Evolutionary conservation across 352 stramenopile species (phyloP), one percentile per base, ranked within the genome.

Genomic region (Phytopythium boreale): DNA sequence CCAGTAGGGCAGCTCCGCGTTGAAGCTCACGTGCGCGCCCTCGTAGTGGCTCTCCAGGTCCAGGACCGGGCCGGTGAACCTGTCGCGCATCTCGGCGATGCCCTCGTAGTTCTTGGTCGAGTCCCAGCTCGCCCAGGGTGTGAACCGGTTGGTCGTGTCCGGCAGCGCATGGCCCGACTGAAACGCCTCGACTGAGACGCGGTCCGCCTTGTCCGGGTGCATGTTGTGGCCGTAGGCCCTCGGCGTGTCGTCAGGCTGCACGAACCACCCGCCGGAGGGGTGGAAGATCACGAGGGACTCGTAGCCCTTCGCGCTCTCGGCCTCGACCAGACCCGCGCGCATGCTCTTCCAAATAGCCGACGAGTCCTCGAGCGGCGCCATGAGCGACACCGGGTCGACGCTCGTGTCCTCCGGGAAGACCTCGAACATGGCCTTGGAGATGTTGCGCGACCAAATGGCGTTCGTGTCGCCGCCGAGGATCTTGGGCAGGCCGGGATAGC

Each of bases 71-170:
- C 62, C 67, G 0, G 62, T 72, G 58, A 72, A 69, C 10, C 39
- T 37, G 19, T 72, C 62, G 7, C 67, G 62, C 62, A 69, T 72
- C 24, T 51, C 46, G n/a, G 57, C 62, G 19, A 72, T 69, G 17
- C 24, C 19, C 46, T 72, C 67, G 52, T 72, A 72, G 67, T 69
- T 72, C 53, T 72, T 69, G n/a, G 61, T 68, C n/a, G 67, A 72
- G 39, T 72, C 67, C 62, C 62, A 72, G 17, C 53, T 50, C 52
- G 15, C 22, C 53, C 22, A 39, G 36, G 14, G 56, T 36, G 2
- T 57, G 44, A 69, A 70, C 0, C 19, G 22, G 29, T n/a, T 50
- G 37, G 12, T 36, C 19, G n/a, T 15, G 31, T 64, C 52, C 6
- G 59, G 22, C 3, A 50, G 37, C 15, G 22, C 37, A n/a, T 64